phyloP scores from a whole-genome alignment of 1,284 basidiomycete species.

The Hemileccinum hortonii region DNA sequence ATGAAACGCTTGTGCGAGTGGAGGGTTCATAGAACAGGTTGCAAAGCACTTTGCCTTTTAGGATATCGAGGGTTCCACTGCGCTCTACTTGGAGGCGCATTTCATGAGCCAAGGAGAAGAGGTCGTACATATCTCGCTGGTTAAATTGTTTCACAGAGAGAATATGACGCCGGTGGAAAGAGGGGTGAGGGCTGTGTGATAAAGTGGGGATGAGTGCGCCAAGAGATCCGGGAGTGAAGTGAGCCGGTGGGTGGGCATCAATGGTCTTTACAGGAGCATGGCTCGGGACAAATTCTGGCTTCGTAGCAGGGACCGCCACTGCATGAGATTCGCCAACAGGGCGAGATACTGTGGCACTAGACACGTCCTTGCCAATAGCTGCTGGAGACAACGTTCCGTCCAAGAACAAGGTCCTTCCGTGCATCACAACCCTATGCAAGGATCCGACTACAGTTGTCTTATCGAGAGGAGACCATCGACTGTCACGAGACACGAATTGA shows the following conservation, averaged over 20 bases:
- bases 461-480: conserved; percentile 85
- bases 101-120: conserved; percentile 95
- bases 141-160: conserved; percentile 94
- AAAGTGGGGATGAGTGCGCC: conserved; percentile 35
- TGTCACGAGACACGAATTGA: conserved; percentile 50
- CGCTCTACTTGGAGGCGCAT: conserved; percentile 96
- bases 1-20: conserved; percentile 94
- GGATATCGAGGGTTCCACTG: conserved; percentile 84
- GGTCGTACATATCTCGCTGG: conserved; percentile 87
- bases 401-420: conserved; percentile 89
- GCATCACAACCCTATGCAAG: conserved; percentile 89
- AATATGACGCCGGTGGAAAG: conserved; percentile 87
- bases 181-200: conserved; percentile 57
- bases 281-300: conserved; percentile 32
- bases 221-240: conserved; percentile 21
- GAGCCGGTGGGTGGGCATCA: conserved; percentile 21
- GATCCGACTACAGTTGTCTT: conserved; percentile 67
- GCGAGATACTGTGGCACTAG: conserved; percentile 60
- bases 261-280: conserved; percentile 25
- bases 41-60: conserved; percentile 90
- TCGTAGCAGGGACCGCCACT: conserved; percentile 14
- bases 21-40: conserved; percentile 99
- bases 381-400: conserved; percentile 77
- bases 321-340: conserved; percentile 32
- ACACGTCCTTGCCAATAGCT: conserved; percentile 79